A percentile compares a stretch with the other conserved stretches of the same genome.
These are phyloP conservation scores for Mycosphaerella arachidis DNA, from an alignment of 2,329 filamentous ascomycete genomes.

Conservation along the genomic window DNA sequence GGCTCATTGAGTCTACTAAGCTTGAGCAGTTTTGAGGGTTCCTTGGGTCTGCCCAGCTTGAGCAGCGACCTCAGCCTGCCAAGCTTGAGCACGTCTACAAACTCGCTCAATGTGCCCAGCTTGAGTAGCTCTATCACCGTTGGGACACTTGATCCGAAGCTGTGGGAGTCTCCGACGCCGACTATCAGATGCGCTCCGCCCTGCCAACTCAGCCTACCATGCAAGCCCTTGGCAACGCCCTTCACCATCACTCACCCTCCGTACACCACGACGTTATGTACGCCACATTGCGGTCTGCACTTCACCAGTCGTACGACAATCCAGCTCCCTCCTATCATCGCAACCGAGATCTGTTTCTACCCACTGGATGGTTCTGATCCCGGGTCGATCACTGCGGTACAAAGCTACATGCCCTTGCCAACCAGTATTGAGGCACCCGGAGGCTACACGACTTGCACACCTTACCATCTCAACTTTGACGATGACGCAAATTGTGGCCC, in stretches of 20 bases:
- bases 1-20: background rate
- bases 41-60: background rate
- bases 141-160: background rate
- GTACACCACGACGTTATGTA: constrained; percentile 14
- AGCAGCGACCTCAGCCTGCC: background rate
- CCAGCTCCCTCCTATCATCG: constrained; percentile 3
- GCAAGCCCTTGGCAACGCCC: constrained; percentile 2
- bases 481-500: constrained; percentile 10
- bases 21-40: background rate
- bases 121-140: background rate
- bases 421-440: constrained; percentile 6
- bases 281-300: constrained; percentile 9
- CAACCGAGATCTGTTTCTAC: constrained; percentile 8
- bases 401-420: background rate
- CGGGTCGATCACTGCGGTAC: constrained; percentile 4
- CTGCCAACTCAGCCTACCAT: constrained; percentile 10
- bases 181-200: constrained; percentile 8
- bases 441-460: constrained; percentile 5
- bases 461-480: constrained; percentile 2
- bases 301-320: constrained; percentile 5
- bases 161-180: constrained; percentile 7
- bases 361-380: background rate
- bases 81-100: no score
- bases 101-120: no score
- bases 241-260: constrained; percentile 2